A percentile compares a stretch with the other conserved stretches of the same genome.
Conservation (phyloP, 1,139 yeast species). For the Maudiozyma humilis region DNA sequence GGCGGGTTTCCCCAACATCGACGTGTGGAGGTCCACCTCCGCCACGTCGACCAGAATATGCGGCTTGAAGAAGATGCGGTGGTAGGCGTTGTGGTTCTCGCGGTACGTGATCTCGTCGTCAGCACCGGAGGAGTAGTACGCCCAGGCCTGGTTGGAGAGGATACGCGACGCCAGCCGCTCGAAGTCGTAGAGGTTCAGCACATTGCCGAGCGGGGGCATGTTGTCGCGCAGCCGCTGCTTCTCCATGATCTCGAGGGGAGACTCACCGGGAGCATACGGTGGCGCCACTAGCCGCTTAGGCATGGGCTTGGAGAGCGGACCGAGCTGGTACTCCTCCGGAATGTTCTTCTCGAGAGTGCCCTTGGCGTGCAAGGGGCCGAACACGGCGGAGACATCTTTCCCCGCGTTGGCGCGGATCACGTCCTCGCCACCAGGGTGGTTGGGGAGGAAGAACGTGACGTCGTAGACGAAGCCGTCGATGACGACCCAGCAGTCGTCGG, state of each 20-base stretch:
- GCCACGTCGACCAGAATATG: conserved; percentile 56
- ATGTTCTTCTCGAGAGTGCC: conserved; percentile 58
- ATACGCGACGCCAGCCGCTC: conserved; percentile 77
- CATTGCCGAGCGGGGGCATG: conserved; percentile 32
- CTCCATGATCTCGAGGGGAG: conserved; percentile 49
- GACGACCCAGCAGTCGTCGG: conserved; percentile 82
- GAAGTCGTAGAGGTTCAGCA: conserved; percentile 38
- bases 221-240: conserved; percentile 41
- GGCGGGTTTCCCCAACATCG: conserved; percentile 43
- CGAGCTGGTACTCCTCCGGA: conserved; percentile 39
- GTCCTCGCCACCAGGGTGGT: conserved; percentile 85
- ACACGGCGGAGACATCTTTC: conserved; percentile 80
- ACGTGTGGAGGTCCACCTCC: conserved; percentile 46
- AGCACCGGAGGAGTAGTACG: conserved; percentile 83
- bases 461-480: conserved; percentile 80
- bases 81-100: conserved; percentile 84
- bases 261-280: conserved; percentile 31
- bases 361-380: conserved; percentile 79
- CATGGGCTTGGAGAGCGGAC: conserved; percentile 33
- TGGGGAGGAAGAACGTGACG: conserved; percentile 63
- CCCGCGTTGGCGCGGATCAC: conserved; percentile 78
- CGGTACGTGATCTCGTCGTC: conserved; percentile 87
- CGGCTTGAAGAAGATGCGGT: conserved; percentile 79
- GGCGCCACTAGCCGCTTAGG: conserved; percentile 25
- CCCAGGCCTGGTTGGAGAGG: conserved; percentile 76